Evolutionary conservation across 2,329 filamentous ascomycete species (phyloP).

Genomic region (Podosphaera xanthii): DNA sequence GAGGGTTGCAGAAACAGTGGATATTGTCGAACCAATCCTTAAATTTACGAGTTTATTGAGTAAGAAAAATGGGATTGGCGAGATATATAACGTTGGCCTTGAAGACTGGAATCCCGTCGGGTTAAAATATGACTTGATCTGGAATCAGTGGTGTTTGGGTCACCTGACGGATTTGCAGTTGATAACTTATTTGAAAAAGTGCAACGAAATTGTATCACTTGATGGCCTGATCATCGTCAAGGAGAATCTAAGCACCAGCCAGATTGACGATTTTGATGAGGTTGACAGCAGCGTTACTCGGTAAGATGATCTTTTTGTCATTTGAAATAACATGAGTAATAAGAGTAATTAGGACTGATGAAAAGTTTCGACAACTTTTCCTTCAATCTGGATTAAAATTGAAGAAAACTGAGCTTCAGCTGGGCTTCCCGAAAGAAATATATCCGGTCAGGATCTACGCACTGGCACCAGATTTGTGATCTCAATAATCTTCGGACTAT

Average conservation of each 20-base stretch:
- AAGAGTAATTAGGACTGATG: slow-evolving; percentile 31
- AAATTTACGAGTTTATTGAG: slow-evolving; percentile 50
- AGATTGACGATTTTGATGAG: slow-evolving; percentile 49
- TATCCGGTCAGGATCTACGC: slow-evolving; percentile 63
- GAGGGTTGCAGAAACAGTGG: slow-evolving; percentile 44
- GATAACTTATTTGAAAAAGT: slow-evolving; percentile 39
- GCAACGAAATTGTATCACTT: slow-evolving; percentile 29
- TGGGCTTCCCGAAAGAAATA: slow-evolving; percentile 36
- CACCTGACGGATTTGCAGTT: slow-evolving; percentile 59
- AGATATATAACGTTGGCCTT: slow-evolving; percentile 49
- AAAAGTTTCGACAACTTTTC: slow-evolving; percentile 49
- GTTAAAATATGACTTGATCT: slow-evolving; percentile 53
- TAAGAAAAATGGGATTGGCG: slow-evolving; percentile 31
- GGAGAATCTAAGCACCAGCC: slow-evolving; percentile 46
- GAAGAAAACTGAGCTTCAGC: slow-evolving; percentile 48
- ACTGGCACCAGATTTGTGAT: slow-evolving; percentile 19
- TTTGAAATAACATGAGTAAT: not conserved
- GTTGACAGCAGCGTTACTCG: slow-evolving; percentile 56
- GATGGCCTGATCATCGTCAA: slow-evolving; percentile 45
- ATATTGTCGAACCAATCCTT: slow-evolving; percentile 64
- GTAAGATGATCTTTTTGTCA: slow-evolving; percentile 15
- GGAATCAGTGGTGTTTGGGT: slow-evolving; percentile 78
- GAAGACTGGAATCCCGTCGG: slow-evolving; percentile 40
- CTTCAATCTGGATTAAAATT: slow-evolving; percentile 42
- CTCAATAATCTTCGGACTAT: no score